These are phyloP conservation scores for Eucalyptus shirleyi DNA, from an alignment of 345 rosid genomes.

Conservation along the genomic window DNA sequence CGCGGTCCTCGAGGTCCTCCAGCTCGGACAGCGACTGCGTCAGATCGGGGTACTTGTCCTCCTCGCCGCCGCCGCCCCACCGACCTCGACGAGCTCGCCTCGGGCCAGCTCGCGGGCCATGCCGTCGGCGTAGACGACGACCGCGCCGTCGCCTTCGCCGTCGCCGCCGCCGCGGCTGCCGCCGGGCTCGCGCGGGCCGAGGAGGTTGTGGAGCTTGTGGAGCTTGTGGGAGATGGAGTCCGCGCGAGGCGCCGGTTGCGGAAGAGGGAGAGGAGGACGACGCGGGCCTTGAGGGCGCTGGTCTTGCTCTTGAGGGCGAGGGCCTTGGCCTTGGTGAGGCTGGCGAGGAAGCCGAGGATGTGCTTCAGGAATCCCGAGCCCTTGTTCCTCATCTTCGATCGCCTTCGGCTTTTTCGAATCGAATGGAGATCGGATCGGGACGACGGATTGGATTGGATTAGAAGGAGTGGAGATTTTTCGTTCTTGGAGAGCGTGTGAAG, in stretches of 20 bases:
- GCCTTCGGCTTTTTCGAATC: neutral
- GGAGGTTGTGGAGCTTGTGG: slow-evolving; percentile 23
- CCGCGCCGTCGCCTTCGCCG: neutral
- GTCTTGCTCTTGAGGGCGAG: slow-evolving; percentile 49
- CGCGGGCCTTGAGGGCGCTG: slow-evolving; percentile 42
- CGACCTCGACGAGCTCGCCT: neutral
- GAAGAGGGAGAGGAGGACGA: slow-evolving; percentile 50
- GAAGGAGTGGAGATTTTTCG: neutral
- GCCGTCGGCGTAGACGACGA: neutral
- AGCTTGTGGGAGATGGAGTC: slow-evolving; percentile 47
- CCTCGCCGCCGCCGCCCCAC: neutral
- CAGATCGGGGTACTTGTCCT: slow-evolving; percentile 37
- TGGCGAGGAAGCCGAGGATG: slow-evolving; percentile 12
- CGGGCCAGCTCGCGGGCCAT: neutral
- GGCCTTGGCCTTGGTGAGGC: slow-evolving; percentile 25
- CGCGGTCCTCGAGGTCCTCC: slow-evolving; percentile 25
- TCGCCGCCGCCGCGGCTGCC: neutral
- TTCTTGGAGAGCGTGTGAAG: neutral
- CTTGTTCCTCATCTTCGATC: slow-evolving; percentile 19
- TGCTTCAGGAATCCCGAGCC: slow-evolving; percentile 31
- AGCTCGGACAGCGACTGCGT: slow-evolving; percentile 30
- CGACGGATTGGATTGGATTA: neutral
- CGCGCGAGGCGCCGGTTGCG: slow-evolving; percentile 34
- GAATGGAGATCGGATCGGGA: neutral
- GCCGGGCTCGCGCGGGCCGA: neutral